Evolutionary conservation across 2,329 filamentous ascomycete genomes (phyloP).

Genomic region (Sphaerulina vaccinii): DNA sequence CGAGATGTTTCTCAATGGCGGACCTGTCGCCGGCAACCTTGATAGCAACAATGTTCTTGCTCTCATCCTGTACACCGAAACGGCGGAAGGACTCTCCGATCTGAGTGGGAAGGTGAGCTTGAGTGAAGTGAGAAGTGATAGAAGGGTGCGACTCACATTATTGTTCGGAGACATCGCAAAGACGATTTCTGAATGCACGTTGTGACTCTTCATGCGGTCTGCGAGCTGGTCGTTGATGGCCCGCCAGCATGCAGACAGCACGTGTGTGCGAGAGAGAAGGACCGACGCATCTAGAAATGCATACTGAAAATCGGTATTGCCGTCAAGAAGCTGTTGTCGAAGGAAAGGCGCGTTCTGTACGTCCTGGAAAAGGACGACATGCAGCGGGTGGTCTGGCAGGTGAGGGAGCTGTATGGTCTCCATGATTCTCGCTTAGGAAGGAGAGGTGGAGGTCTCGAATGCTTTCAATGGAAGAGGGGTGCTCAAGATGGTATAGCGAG

Average conservation of each 20-base stretch:
- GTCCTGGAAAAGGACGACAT: conserved; percentile 72
- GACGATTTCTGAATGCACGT: conserved; percentile 87
- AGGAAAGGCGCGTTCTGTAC: conserved; percentile 76
- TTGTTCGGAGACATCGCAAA: conserved; percentile 76
- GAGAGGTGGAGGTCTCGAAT: neutral
- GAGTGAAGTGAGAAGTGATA: neutral
- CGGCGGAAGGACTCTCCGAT: conserved; percentile 89
- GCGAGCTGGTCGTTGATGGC: conserved; percentile 67
- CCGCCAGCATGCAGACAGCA: conserved; percentile 73
- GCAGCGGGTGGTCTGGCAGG: conserved; percentile 66
- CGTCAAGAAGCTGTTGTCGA: conserved; percentile 77
- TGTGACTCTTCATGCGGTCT: conserved; percentile 69
- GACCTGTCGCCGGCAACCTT: conserved; percentile 62
- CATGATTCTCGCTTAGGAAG: conserved; percentile 45
- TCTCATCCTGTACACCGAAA: conserved; percentile 74
- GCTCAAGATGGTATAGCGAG: neutral
- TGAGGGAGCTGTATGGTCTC: conserved; percentile 74
- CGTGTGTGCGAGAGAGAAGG: conserved; percentile 68
- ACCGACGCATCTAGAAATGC: conserved; percentile 85
- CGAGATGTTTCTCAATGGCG: conserved; percentile 59
- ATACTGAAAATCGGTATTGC: conserved; percentile 86
- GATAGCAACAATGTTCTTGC: conserved; percentile 71
- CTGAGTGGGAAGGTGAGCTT: conserved; percentile 47
- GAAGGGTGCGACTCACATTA: conserved; percentile 58
- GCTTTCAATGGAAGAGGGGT: neutral